Base-by-base conservation (phyloP, 768 basidiomycete species). In the Russula olivacea region DNA sequence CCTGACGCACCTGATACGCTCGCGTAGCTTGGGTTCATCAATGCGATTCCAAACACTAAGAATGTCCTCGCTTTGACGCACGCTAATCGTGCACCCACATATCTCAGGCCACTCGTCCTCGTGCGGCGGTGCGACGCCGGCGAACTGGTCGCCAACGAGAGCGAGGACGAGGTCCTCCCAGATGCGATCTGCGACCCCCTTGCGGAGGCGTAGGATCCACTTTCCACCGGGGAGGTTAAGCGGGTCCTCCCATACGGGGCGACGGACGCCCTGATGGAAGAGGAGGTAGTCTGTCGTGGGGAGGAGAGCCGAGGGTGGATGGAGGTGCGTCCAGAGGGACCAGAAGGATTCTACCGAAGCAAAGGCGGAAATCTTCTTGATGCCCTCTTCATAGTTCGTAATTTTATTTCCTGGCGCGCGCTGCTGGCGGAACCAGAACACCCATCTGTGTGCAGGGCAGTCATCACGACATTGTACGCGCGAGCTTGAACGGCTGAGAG, bases 321-420 rank as follows among this genome's bases (percentile, higher is more conserved):
- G 80, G 30, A 98, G 82, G 73, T 98, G 96, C 4, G 94, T 93
- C 80, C 91, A 90, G 63, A 98, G 78, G 25, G 93, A 88, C 88
- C 95, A 96, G 74, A 94, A 97, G 41, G 93, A 95, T 76, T 98
- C 96, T 57, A 93, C 90, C 88, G 92, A 95, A 68, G 89, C 86
- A 72, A 95, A 96, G 5, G 90, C 85, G 6, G 93, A 85, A 52
- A 98, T 86, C 74, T 88, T 89, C 76, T 93, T 93, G 71, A 98
- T 96, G 32, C 93, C 93, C 71, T 96, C 93, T 70, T 97, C 94
- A 71, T 98, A 97, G 71, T 84, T 93, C 12, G 86, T 81, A 66
- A 91, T 86, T 76, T 94, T 96, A 65, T 89, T 92, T 15, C 92
- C 93, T 17, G 92, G 91, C 2, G 89, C 79, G 65, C 91, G 88